Base-by-base conservation (phyloP, 192 early-diverging fungal species). In the Phycomyces blakesleeanus region DNA sequence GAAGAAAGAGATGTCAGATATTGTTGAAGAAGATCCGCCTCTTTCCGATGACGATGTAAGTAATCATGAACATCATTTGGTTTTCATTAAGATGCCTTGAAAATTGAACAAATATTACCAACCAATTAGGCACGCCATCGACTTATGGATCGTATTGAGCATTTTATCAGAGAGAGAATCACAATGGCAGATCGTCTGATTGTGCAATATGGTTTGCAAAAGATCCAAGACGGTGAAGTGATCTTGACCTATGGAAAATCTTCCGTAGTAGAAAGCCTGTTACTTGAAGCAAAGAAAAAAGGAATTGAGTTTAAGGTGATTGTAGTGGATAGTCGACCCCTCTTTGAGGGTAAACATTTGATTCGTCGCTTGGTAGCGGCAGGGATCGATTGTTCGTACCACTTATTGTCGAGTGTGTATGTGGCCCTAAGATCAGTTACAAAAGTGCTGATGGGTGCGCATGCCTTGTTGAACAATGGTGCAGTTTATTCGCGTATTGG, bases 401-500 rank as follows among this genome's bases (percentile, higher is more conserved):
- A 85, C 3, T 65, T 87, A 14, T 66, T 85, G 44, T 87, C 87
- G 22, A 85, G 85, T 18, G 63, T 90, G 42, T 85, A 87, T 60
- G 85, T 85, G 66, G 83, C 91, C 6, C 88, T 98, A 81, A 81
- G 83, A 18, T 84, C 91, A 55, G 94, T 87, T 7, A 89, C 93
- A 50, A 98, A 97, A 78, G 93, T 97, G 11, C 85, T 99, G 57
- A 68, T 99, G 67, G 96, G 97, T n/a, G 93, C 95, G 14, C 88
- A 93, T 63, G 87, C 93, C 1, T 75, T 99, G 27, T 80, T 97
- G 58, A 88, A 90, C 40, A 98, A 99, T 73, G 97, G 97, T 18
- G 90, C 93, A 5, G 73, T 97, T 57, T 86, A 97, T 67, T 89
- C 93, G 14, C 85, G 96, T 29, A 85, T 89, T 5, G 96, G 96